A percentile compares a stretch with the other conserved stretches of the same genome.
Conservation (phyloP, 768 basidiomycete species). For the Pulveroboletus sp. region DNA sequence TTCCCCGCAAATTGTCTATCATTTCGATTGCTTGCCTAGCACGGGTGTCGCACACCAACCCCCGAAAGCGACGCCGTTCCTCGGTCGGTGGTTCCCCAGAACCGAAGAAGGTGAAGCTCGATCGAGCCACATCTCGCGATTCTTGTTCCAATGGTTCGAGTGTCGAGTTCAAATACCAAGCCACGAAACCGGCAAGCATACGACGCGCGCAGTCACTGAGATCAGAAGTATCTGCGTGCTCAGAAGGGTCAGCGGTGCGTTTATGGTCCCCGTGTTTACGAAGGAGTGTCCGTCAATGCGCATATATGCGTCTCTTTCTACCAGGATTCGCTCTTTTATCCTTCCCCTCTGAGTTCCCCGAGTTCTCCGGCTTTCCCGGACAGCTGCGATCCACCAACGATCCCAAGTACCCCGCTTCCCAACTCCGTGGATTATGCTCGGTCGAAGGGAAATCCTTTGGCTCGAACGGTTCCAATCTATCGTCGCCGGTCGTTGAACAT, state of each 20-base stretch:
- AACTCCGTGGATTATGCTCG: constrained; percentile 17
- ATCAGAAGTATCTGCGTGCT: constrained; percentile 23
- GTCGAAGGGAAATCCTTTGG: constrained; percentile 22
- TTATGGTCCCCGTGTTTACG: background rate
- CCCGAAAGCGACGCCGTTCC: constrained; percentile 16
- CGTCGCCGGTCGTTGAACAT: background rate
- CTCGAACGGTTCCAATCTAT: constrained; percentile 16
- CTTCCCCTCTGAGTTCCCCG: constrained; percentile 4
- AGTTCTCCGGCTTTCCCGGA: background rate
- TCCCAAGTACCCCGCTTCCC: constrained; percentile 25
- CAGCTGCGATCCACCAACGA: constrained; percentile 17
- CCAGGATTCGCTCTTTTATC: constrained; percentile 7
- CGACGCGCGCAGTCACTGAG: constrained; percentile 38
- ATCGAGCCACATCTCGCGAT: background rate
- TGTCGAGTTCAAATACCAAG: constrained; percentile 14
- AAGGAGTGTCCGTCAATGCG: background rate
- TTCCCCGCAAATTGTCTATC: background rate
- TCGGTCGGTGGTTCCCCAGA: background rate
- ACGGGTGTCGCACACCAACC: background rate
- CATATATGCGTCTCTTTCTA: constrained; percentile 6
- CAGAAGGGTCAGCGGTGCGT: constrained; percentile 8
- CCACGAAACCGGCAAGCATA: constrained; percentile 36
- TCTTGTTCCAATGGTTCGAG: background rate
- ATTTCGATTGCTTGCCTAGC: background rate
- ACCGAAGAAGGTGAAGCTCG: constrained; percentile 19